A percentile compares a stretch with the other conserved stretches of the same genome.
phyloP scores from a whole-genome alignment of 2,329 filamentous ascomycete genomes.

The Diaporthe caulivora region DNA sequence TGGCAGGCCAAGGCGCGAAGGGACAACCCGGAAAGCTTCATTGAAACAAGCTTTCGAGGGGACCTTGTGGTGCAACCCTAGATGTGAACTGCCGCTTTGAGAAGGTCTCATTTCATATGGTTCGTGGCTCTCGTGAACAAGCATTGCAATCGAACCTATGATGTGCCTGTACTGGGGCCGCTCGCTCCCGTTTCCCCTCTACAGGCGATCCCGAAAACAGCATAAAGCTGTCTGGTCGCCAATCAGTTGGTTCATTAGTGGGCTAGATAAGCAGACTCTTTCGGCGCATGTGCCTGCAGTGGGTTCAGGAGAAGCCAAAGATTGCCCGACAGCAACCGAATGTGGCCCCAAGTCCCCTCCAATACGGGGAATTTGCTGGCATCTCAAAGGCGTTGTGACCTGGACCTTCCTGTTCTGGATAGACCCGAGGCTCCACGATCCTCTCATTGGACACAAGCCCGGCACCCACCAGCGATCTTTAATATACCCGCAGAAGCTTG shows the following conservation, averaged over 20 bases:
- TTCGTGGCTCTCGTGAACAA: conserved; percentile 15
- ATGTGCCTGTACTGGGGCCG: not conserved
- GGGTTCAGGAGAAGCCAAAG: conserved; percentile 22
- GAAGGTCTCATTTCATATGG: conserved; percentile 35
- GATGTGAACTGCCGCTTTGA: conserved; percentile 36
- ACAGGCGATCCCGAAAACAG: conserved; percentile 6
- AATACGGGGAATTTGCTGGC: conserved; percentile 7
- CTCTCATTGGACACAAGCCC: not conserved
- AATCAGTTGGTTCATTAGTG: conserved; percentile 12
- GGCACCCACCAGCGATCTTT: conserved; percentile 15
- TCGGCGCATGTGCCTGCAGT: not conserved
- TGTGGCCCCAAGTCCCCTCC: not conserved
- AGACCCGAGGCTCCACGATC: not conserved
- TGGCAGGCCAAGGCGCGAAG: conserved; percentile 6
- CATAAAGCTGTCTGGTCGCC: not conserved
- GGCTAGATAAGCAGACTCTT: conserved; percentile 23
- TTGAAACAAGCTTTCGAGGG: conserved; percentile 14
- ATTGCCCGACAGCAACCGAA: conserved; percentile 14
- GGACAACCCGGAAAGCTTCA: conserved; percentile 25
- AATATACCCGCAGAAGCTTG: not conserved
- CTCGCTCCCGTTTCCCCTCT: not conserved
- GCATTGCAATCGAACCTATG: conserved; percentile 3
- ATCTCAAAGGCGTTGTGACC: not conserved
- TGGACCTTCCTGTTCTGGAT: conserved; percentile 26
- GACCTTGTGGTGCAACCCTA: conserved; percentile 7